Base-by-base conservation (phyloP, 1,284 basidiomycete species). In the Leucoagaricus sp. region DNA sequence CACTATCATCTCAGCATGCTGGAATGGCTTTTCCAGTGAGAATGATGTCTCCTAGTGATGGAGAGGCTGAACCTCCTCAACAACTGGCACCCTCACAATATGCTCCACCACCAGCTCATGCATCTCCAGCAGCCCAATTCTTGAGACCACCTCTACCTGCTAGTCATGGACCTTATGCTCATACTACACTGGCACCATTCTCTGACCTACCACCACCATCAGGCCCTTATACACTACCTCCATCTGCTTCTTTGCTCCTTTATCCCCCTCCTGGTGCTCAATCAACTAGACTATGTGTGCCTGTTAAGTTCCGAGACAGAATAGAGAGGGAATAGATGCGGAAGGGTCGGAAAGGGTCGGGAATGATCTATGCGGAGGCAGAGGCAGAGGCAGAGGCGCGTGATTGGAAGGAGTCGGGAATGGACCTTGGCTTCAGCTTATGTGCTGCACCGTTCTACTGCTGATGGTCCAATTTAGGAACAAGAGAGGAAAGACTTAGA, bases 1-100 rank as follows among this genome's bases (percentile, higher is more conserved):
- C 68, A 13, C 64, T 62, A 4, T 41, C 63, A 4, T 41, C 28
- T 2, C 41, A 12, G 19, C n/a, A n/a, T n/a, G 29, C 41, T 23
- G 8, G 50, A 65, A 65, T 40, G 63, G 69, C 69, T 15, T 80
- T 79, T 15, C 72, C 72, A 9, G 64, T 69, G 33, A 71, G 75
- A 31, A 69, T 79, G 64, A 70, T 74, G 69, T 76, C 77, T 49
- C 77, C 78, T 64, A 66, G 15, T n/a, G n/a, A n/a, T n/a, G n/a
- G n/a, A n/a, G n/a, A n/a, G n/a, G n/a, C n/a, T 66, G 64, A 8
- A 60, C 67, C 72, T 28, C 72, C 67, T 17, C 64, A 69, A 44
- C 73, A 74, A 28, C 70, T 74, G 0, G 70, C 77, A 33, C 74
- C 78, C 9, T 69, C 73, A 54, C 77, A 77, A 57, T 80, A 80